Percentiles rank a stretch among this genome's conserved stretches.
These are phyloP conservation scores for Bipolaris sorokiniana DNA, from an alignment of 2,329 filamentous ascomycete genomes.

Conservation along the genomic window DNA sequence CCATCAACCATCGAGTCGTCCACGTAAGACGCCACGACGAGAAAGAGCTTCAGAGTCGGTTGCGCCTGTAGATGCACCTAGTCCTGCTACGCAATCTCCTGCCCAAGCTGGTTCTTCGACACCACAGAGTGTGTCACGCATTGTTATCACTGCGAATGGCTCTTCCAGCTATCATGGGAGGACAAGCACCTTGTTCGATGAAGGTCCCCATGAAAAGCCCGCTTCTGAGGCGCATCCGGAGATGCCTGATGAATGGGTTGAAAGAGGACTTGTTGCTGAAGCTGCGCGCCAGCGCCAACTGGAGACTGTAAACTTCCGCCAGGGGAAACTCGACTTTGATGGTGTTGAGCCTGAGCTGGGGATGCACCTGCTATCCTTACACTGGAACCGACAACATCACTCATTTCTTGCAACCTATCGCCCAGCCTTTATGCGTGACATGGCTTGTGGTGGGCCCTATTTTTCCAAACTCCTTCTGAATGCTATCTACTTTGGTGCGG, in stretches of 20 bases:
- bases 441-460: constrained; percentile 62
- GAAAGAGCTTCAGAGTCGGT: constrained; percentile 10
- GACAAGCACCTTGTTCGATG: constrained; percentile 58
- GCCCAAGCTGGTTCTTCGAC: constrained; percentile 9
- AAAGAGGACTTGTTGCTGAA: constrained; percentile 56
- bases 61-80: not conserved
- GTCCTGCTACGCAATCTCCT: not conserved
- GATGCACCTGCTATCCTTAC: constrained; percentile 58
- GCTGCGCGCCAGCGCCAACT: constrained; percentile 58
- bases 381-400: constrained; percentile 62
- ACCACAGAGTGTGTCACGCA: constrained; percentile 45
- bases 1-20: constrained; percentile 20
- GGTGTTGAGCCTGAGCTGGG: constrained; percentile 60
- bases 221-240: constrained; percentile 24
- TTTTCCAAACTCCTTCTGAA: constrained; percentile 64
- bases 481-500: constrained; percentile 58
- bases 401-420: constrained; percentile 59
- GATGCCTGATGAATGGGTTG: constrained; percentile 50
- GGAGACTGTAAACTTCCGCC: constrained; percentile 56
- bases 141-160: constrained; percentile 50
- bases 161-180: constrained; percentile 58
- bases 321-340: constrained; percentile 61
- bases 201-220: constrained; percentile 34
- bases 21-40: constrained; percentile 24
- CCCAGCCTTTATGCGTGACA: constrained; percentile 51